Percentiles rank a stretch among this genome's conserved stretches.
These are phyloP conservation scores for Tetrahymena borealis DNA, from an alignment of 73 alveolate genomes.

Conservation along the genomic window DNA sequence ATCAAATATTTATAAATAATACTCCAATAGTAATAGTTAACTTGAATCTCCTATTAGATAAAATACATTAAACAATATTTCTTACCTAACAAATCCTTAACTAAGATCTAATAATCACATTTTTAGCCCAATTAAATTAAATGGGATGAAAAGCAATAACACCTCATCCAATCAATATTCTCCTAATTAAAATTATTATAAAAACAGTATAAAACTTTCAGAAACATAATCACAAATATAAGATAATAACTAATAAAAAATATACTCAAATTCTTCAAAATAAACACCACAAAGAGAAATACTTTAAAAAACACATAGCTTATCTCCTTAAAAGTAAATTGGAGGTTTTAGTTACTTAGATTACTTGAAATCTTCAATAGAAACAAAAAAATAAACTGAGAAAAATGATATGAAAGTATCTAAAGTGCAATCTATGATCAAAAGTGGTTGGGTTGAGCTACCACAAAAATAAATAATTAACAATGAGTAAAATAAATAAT, in stretches of 20 bases:
- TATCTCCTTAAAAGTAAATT: neutral
- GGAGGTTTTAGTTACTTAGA: neutral
- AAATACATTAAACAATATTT: neutral
- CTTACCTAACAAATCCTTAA: neutral
- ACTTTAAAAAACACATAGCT: neutral
- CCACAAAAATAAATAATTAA: neutral
- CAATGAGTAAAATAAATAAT: neutral
- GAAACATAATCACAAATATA: neutral
- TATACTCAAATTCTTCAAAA: neutral
- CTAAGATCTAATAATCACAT: neutral
- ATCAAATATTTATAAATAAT: neutral
- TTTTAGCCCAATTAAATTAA: neutral
- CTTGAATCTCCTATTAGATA: neutral
- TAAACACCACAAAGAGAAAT: neutral
- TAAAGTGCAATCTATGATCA: neutral
- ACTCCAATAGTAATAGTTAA: neutral
- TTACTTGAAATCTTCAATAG: neutral
- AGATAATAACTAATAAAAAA: neutral
- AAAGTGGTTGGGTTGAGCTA: neutral
- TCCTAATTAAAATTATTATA: neutral
- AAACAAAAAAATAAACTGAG: neutral
- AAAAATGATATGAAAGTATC: neutral
- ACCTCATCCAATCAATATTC: neutral
- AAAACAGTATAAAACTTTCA: neutral
- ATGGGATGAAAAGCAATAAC: neutral